Evolutionary conservation across 306 rosid genomes (phyloP).

Genomic region (Corylus heterophylla): DNA sequence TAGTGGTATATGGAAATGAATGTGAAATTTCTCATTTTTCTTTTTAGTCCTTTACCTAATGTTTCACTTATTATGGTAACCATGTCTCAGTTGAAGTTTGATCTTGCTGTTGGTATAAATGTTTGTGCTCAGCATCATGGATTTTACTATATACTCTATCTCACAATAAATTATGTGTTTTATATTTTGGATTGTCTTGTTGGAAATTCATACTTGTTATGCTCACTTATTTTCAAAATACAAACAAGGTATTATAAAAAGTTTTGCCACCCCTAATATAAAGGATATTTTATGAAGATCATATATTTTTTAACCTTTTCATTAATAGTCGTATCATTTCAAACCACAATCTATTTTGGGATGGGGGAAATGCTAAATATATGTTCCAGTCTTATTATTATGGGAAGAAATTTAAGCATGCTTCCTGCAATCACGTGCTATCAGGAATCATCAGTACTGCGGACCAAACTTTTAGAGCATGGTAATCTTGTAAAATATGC

Average conservation of each 20-base stretch:
- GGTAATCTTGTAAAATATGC: constrained; percentile 72
- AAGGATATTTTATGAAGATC: not conserved
- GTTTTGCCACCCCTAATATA: not conserved
- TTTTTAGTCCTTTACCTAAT: no score
- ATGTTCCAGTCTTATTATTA: not conserved
- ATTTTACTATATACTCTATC: not conserved
- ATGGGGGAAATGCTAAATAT: not conserved
- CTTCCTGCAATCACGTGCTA: constrained; percentile 34
- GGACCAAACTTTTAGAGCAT: constrained; percentile 68
- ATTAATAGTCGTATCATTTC: not conserved
- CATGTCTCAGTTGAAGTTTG: not conserved
- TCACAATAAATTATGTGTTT: not conserved
- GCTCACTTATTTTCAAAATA: not conserved
- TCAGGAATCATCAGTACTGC: constrained; percentile 80
- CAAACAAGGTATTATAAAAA: not conserved
- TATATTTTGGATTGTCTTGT: not conserved
- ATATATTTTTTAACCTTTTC: not conserved
- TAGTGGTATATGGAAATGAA: no score
- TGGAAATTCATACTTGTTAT: not conserved
- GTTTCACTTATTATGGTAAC: no score
- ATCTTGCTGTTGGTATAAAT: constrained; percentile 9
- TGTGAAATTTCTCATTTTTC: no score
- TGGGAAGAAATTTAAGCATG: constrained; percentile 16
- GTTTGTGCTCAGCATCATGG: not conserved
- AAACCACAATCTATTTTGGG: not conserved